Base-by-base conservation (phyloP, 495 filamentous ascomycete species). In the Neurospora terricola region DNA sequence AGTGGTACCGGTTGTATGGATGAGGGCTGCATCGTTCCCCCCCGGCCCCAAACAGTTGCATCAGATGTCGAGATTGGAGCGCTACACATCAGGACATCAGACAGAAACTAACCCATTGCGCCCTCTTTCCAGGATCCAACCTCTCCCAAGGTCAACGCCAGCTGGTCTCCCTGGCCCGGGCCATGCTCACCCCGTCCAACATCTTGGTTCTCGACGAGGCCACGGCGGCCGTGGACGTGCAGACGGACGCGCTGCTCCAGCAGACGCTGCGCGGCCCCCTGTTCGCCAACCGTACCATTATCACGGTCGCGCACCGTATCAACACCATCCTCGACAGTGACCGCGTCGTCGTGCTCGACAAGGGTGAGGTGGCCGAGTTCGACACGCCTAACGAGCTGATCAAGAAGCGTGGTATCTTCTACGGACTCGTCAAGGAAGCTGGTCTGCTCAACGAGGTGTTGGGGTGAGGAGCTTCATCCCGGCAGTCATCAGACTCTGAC, bases 181-280 rank as follows among this genome's bases (percentile, higher is more conserved):
- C 96, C 23, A 88, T 99, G 77, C 86, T 99, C 36, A 94, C 96
- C 6, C 95, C 96, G 30, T 97, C 93, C 80, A 98, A 98, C 81
- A 98, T 99, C 78, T 88, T 99, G 72, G 94, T 99, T 0, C 88
- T 98, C 45, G 96, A 99, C 80, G 96, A 99, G 85, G 96, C 96
- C 73, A 99, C 96, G 48, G 96, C 95, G 36, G 93, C 95, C 23
- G 95, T 99, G 36, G 96, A 99, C 81, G 91, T 97, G 69, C 92
- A 97, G 86, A 97, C 94, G 1, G 94, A 97, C 81, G 91, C 94
- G 43, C 84, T 97, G 83, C 87, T 98, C 14, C 90, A 92, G 78
- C 81, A 82, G 36, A 91, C 90, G 54, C 80, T 92, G 43, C 85
- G 90, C 38, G 87, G 87, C 30, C 84, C 86, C 27, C 82, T 90